These are phyloP conservation scores for Zasmidium cellare DNA, from an alignment of 2,329 filamentous ascomycete genomes.

Conservation along the genomic window DNA sequence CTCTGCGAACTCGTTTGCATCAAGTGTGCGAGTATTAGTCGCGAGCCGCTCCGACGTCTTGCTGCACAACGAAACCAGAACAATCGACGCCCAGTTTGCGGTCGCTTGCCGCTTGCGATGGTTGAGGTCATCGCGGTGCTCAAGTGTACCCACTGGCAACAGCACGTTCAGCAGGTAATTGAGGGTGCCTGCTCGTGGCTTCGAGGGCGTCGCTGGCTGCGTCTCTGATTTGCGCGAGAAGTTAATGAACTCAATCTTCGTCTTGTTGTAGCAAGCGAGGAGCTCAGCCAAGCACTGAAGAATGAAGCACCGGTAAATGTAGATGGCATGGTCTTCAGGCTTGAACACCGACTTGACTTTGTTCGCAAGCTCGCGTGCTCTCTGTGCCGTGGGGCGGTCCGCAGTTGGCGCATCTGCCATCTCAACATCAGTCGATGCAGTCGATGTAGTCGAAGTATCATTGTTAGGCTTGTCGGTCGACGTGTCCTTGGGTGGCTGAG, in stretches of 20 bases:
- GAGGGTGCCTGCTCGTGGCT: conserved; percentile 86
- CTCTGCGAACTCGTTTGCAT: conserved; percentile 54
- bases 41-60: conserved; percentile 79
- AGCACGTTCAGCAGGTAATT: conserved; percentile 90
- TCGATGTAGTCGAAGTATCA: conserved; percentile 26
- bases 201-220: conserved; percentile 83
- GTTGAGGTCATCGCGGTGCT: conserved; percentile 70
- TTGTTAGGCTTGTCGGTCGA: conserved; percentile 40
- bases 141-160: conserved; percentile 63
- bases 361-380: conserved; percentile 56
- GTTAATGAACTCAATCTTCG: conserved; percentile 98
- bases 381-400: conserved; percentile 9
- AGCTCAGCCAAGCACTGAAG: conserved; percentile 90
- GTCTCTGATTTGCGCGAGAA: conserved; percentile 91
- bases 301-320: conserved; percentile 93
- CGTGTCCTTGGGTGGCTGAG: conserved; percentile 44
- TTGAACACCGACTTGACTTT: conserved; percentile 76
- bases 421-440: conserved; percentile 49
- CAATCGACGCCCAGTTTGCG: conserved; percentile 79
- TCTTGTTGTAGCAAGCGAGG: conserved; percentile 85
- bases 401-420: conserved; percentile 41
- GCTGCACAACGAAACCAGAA: conserved; percentile 81
- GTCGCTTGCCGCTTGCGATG: conserved; percentile 85
- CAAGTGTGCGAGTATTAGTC: conserved; percentile 12
- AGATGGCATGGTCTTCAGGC: conserved; percentile 89